Evolutionary conservation across 2,329 filamentous ascomycete genomes (phyloP), one percentile per base, ranked within the genome.

Genomic region (Microdochium bolleyi): DNA sequence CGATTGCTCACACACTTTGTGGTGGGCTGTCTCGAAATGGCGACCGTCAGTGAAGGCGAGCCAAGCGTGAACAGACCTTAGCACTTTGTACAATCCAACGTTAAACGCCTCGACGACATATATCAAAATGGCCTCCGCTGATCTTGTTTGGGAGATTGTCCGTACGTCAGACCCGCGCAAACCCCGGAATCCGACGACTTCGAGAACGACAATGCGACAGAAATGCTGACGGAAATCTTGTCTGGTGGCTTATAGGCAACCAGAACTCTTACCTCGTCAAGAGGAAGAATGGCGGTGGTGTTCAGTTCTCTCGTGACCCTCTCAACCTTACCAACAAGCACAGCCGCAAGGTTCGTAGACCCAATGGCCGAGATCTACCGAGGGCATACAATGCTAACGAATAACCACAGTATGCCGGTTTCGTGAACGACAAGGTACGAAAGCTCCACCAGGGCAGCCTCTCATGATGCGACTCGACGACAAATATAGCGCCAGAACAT

Each of bases 71-170:
- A n/a, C 41, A 22, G 19, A 19, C 21, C 13, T 46, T 7, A 46
- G 41, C 10, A 24, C 8, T 46, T 19, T 19, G 14, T 22, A 51
- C 24, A 54, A 49, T 51, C 30, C 49, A 32, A 51, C 49, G 38
- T 32, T 48, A 49, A n/a, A 44, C 37, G 49, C 53, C 30, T 51
- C 49, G 25, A 24, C 58, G 59, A 66, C 62, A 67, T 64, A 72
- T 69, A 64, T 67, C 79, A 83, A 73, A 74, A 82, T 83, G 78
- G 71, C 74, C 63, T 70, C 70, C 75, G 73, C 66, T 70, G 92
- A 96, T 78, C 82, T 96, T 67, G 78, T 96, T 81, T 97, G 92
- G 92, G 87, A 92, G 83, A 78, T 95, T 74, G 85, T 87, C 82
- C 89, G 92, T 96, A 85, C 75, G 91, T 91, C 60, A 19, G 22